Percentiles rank a stretch among this genome's conserved stretches.
Conservation (phyloP, 345 rosid genomes). For the Hypericum androsaemum region DNA sequence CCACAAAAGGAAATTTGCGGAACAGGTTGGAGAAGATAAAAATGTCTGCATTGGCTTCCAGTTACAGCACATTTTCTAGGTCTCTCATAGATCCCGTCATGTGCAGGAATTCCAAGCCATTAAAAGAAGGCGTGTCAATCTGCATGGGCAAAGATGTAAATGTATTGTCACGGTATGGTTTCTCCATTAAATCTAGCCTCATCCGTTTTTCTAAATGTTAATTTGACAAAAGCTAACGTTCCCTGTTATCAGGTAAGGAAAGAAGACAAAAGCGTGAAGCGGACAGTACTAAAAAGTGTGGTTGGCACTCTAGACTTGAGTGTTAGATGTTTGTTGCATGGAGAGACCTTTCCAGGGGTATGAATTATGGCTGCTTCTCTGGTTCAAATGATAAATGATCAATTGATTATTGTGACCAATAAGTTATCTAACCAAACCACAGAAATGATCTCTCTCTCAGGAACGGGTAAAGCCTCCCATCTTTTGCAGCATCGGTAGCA, state of each 20-base stretch:
- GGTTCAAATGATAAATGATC: slow-evolving; percentile 4
- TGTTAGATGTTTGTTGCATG: slow-evolving; percentile 46
- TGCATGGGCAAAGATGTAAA: slow-evolving; percentile 35
- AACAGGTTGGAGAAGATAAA: slow-evolving; percentile 44
- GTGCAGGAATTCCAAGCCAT: slow-evolving; percentile 74
- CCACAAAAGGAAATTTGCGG: slow-evolving; percentile 79
- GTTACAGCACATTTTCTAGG: background rate
- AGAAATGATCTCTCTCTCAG: slow-evolving; percentile 28
- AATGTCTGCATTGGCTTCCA: background rate
- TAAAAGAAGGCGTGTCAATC: slow-evolving; percentile 42
- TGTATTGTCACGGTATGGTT: slow-evolving; percentile 61
- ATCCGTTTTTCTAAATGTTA: background rate
- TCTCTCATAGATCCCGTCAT: background rate
- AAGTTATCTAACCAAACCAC: slow-evolving; percentile 5
- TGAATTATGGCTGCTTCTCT: background rate
- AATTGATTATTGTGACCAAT: background rate
- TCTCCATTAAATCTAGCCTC: slow-evolving; percentile 1
- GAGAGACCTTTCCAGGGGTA: slow-evolving; percentile 91
- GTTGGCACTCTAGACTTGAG: slow-evolving; percentile 88
- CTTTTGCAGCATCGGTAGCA: slow-evolving; percentile 35
- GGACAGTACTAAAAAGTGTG: slow-evolving; percentile 61
- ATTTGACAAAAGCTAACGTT: slow-evolving; percentile 1
- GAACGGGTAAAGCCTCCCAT: slow-evolving; percentile 45
- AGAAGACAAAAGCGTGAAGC: slow-evolving; percentile 44
- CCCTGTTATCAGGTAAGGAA: slow-evolving; percentile 46